Percentiles rank a stretch among this genome's conserved stretches.
phyloP scores from a whole-genome alignment of 441 rosid genomes.

The Populus hybrid region DNA sequence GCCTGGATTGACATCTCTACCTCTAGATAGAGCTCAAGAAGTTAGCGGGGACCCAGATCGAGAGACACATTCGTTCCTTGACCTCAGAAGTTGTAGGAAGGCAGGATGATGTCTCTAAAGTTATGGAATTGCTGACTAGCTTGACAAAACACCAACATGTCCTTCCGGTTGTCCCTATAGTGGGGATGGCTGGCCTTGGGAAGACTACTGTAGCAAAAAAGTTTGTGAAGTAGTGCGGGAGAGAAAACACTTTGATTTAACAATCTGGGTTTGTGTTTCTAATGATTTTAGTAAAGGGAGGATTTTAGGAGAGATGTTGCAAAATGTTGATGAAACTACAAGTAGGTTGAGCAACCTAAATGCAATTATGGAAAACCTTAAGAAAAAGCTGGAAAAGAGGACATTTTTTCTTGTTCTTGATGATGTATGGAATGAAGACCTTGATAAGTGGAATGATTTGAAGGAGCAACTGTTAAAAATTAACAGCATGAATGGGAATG shows the following conservation, averaged over 20 bases:
- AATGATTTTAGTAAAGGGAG: background rate
- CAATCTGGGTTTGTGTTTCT: conserved; percentile 24
- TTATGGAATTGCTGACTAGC: conserved; percentile 10
- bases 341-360: background rate
- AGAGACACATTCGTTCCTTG: conserved; percentile 1
- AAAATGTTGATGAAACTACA: no score
- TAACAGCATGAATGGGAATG: no score
- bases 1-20: background rate
- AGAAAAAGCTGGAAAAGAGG: no score
- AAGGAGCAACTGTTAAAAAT: no score
- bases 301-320: background rate
- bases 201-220: conserved; percentile 29
- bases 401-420: no score
- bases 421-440: no score
- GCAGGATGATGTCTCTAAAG: conserved; percentile 8
- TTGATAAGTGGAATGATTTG: no score
- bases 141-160: background rate
- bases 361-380: no score
- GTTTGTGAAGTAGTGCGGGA: conserved; percentile 2
- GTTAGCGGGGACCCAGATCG: background rate
- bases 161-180: conserved; percentile 12
- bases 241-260: background rate
- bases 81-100: conserved; percentile 17
- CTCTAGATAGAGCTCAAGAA: background rate
- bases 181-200: conserved; percentile 28